Evolutionary conservation across 1,139 yeast genomes (phyloP).

Genomic region (Geotrichum phurueaensis): DNA sequence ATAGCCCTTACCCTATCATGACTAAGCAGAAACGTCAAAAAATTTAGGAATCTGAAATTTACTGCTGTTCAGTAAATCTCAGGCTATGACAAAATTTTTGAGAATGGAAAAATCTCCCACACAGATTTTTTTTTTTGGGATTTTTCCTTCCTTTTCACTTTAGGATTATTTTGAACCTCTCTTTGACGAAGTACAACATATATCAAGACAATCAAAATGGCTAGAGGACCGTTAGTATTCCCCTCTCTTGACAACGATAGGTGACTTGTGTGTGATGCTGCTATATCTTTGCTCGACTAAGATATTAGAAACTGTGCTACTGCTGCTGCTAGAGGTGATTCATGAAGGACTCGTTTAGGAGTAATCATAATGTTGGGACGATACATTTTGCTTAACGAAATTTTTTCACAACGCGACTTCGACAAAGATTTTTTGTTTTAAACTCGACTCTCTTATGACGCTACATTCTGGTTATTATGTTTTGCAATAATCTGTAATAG

Average conservation of each 20-base stretch:
- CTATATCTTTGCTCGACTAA: neutral
- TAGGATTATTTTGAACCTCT: slow-evolving; percentile 3
- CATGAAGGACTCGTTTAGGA: neutral
- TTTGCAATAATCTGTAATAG: neutral
- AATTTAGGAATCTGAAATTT: slow-evolving; percentile 4
- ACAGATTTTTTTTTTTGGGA: neutral
- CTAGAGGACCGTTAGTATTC: slow-evolving; percentile 85
- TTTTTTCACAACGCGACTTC: neutral
- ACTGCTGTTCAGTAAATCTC: slow-evolving; percentile 1
- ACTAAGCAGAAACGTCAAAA: neutral
- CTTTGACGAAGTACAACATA: slow-evolving; percentile 12
- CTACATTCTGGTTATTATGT: neutral
- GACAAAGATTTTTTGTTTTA: neutral
- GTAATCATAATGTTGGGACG: neutral
- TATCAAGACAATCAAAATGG: slow-evolving; percentile 50
- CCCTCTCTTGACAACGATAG: neutral
- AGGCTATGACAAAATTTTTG: slow-evolving; percentile 8
- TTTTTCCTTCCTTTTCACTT: slow-evolving; percentile 8
- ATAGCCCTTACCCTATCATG: neutral
- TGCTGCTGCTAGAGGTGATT: neutral
- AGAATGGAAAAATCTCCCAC: slow-evolving; percentile 4
- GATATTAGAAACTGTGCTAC: neutral
- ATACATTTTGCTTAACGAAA: neutral
- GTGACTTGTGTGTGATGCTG: neutral
- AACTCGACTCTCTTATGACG: too few species aligned